Percentiles rank a stretch among this genome's conserved stretches.
Conservation (phyloP, 192 early-diverging fungal species). For the Podila minutissima region DNA sequence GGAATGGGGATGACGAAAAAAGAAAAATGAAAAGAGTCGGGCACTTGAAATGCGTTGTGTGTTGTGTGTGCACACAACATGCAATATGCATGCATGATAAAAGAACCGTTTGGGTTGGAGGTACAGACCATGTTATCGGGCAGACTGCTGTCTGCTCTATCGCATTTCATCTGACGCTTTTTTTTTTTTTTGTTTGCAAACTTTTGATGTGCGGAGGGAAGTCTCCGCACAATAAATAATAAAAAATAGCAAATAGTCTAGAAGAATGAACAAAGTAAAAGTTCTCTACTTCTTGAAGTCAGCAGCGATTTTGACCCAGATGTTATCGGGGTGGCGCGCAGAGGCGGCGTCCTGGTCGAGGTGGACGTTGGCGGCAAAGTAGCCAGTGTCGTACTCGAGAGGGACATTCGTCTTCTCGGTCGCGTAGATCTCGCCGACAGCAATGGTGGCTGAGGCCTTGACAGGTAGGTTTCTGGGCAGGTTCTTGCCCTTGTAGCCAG, state of each 20-base stretch:
- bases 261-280: neutral
- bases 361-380: constrained; percentile 33
- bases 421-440: constrained; percentile 46
- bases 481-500: constrained; percentile 26
- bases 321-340: constrained; percentile 35
- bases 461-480: constrained; percentile 7
- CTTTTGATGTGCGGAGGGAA: neutral
- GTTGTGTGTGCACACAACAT: too few species aligned
- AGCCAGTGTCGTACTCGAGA: constrained; percentile 39
- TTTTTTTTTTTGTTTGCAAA: neutral
- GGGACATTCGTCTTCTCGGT: constrained; percentile 33
- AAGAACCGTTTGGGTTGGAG: too few species aligned
- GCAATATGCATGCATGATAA: too few species aligned
- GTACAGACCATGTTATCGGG: too few species aligned
- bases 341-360: constrained; percentile 29
- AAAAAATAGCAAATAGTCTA: neutral
- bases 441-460: constrained; percentile 1
- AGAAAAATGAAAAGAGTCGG: too few species aligned
- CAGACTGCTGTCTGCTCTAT: too few species aligned
- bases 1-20: too few species aligned
- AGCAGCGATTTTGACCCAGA: constrained; percentile 44
- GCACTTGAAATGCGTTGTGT: too few species aligned
- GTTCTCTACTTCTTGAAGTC: constrained; percentile 20
- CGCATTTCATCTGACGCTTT: neutral
- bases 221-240: neutral